Base-by-base conservation (phyloP, 768 basidiomycete genomes). In the Lepiota subincarnata region DNA sequence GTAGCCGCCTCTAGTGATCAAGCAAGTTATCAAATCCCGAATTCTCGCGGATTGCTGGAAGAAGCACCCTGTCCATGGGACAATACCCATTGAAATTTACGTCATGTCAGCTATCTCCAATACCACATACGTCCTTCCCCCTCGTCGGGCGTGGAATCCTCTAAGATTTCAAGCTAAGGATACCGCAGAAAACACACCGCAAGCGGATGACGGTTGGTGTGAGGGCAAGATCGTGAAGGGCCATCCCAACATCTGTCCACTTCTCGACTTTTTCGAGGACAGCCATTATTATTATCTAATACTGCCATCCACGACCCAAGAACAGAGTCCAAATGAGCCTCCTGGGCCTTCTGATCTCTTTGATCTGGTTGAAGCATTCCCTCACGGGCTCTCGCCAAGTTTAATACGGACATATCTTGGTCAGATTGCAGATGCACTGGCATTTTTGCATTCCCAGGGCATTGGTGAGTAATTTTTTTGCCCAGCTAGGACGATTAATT, bases 41-140 rank as follows among this genome's bases (percentile, higher is more conserved):
- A 99, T 99, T 55, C 80, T 99, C 48, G 96, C 96, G 26, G 96
- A 99, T 72, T 98, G 96, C 69, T 99, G 97, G 97, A 98, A 98
- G 75, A 91, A 90, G 64, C 96, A 99, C 67, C 89, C 90, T 39
- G 83, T 87, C 57, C 82, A 90, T 67, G 96, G 96, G 53, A 97
- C 97, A 6, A 97, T 98, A 62, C 96, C 97, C 13, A 96, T 98
- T 73, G 97, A 99, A 72, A 96, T 96, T 20, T 90, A 89, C 66
- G 90, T 93, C 64, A 89, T 93, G 91, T 90, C 89, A 54, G 83
- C 89, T 43, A 86, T 92, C 68, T 93, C 91, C 44, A 81, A 86
- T 57, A 89, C 83, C 3, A 77, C 84, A 20, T 92, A 92, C 68
- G 76, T 84, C 20, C 75, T 96, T n/a, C 86, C 90, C 8, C 71